Evolutionary conservation across 768 basidiomycete genomes (phyloP), one percentile per base, ranked within the genome.

Genomic region (Leccinum ochraceum): DNA sequence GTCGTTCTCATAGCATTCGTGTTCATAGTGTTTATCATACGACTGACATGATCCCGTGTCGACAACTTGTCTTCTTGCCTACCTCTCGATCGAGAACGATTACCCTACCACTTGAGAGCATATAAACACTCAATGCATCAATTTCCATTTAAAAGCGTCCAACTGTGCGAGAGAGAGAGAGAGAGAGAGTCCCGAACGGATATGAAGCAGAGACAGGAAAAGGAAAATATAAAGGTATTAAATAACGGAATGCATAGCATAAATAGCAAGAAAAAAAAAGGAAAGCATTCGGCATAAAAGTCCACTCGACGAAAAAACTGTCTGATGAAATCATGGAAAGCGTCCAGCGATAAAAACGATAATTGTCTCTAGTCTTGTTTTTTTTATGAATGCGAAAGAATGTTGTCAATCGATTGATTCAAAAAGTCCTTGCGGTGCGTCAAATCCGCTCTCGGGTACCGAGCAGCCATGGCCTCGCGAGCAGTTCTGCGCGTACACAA

Each of bases 1-100:
- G 79, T 83, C 4, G 95, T 94, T 2, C 65, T 85, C 13, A 68
- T 90, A 17, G 76, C 90, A 6, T 97, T 90, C 65, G 67, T 89
- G 54, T 34, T 88, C 16, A 90, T 88, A 83, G 84, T 93, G 60
- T 78, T 86, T 53, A 62, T 93, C 42, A 92, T 94, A 62, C 82
- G 90, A 55, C 72, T 92, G 17, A 86, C 85, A 34, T 79, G 68
- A 74, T 58, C 44, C n/a, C 44, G 42, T 44, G 17, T 39, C 0
- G 44, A 10, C 5, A 20, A 20, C 4, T 30, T 30, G 30, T 30
- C 30, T 30, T 30, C 44, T 46, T 46, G 20, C 44, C 44, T 46
- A 20, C 44, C 4, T 20, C 8, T 37, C 36, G 36, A 37, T 37
- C 36, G 36, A 37, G 39, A 42, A 42, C 39, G 17, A 42, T 42